Evolutionary conservation across 2,329 filamentous ascomycete genomes (phyloP).

Genomic region (Daldinia sp.): DNA sequence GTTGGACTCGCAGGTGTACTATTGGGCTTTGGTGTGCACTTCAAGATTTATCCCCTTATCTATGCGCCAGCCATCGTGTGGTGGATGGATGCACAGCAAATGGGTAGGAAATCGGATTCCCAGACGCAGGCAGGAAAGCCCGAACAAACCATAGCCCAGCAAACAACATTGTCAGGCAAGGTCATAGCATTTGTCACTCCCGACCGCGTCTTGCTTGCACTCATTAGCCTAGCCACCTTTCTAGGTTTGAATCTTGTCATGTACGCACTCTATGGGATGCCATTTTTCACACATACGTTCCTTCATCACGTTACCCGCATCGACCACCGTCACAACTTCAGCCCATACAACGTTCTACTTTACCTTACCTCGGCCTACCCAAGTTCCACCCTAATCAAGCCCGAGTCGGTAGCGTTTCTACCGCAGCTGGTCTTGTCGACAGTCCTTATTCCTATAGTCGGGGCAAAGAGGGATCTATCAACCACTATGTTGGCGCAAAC

Average conservation of each 20-base stretch:
- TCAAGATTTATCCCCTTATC: slow-evolving; percentile 99
- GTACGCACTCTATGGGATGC: slow-evolving; percentile 81
- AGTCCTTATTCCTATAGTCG: slow-evolving; percentile 77
- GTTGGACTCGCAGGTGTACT: slow-evolving; percentile 76
- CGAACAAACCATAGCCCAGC: slow-evolving; percentile 16
- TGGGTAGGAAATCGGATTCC: slow-evolving; percentile 45
- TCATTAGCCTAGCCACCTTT: slow-evolving; percentile 80
- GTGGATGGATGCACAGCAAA: slow-evolving; percentile 76
- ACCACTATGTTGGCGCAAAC: slow-evolving; percentile 93
- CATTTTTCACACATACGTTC: slow-evolving; percentile 91
- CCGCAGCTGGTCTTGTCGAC: slow-evolving; percentile 88
- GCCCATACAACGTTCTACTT: slow-evolving; percentile 91
- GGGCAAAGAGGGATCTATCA: slow-evolving; percentile 85
- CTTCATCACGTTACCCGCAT: slow-evolving; percentile 92
- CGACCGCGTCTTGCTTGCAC: slow-evolving; percentile 67
- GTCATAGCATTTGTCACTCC: slow-evolving; percentile 62
- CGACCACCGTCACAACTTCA: slow-evolving; percentile 98
- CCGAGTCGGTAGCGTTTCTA: slow-evolving; percentile 88
- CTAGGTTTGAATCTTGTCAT: slow-evolving; percentile 79
- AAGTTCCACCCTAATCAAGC: slow-evolving; percentile 54
- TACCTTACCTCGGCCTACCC: slow-evolving; percentile 82
- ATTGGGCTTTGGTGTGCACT: slow-evolving; percentile 88
- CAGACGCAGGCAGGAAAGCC: slow-evolving; percentile 11
- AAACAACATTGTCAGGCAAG: slow-evolving; percentile 45
- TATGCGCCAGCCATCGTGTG: slow-evolving; percentile 86